Base-by-base conservation (phyloP, 2,329 filamentous ascomycete species). In the Curvularia sp. region DNA sequence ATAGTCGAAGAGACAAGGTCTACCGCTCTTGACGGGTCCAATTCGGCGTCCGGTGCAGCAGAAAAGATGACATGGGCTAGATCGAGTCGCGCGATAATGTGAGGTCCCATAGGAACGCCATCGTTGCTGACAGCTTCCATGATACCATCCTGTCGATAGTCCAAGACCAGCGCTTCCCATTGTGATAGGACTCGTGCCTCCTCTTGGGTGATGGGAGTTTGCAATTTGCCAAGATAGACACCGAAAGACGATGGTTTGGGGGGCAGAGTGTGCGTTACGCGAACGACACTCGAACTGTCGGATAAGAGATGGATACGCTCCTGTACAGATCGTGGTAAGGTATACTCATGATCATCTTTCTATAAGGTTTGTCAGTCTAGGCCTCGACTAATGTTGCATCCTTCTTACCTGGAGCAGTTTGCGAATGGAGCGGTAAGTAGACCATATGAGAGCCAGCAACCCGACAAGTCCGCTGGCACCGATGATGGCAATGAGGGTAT, bases 91-190 rank as follows among this genome's bases (percentile, higher is more conserved):
- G 68, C 73, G 42, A 77, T 74, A 42, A 76, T 66, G 32, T 74
- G 69, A 42, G 68, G 68, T 8, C 73, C 70, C 10, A 74, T 54
- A 5, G 61, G 51, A n/a, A 72, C 21, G 21, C 30, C 60, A 6
- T 67, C 62, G 47, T 73, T 56, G 45, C 66, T 63, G 47, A 77
- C 57, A 15, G 67, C 70, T 5, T 76, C 71, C 18, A 77, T 46
- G 4, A 77, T 63, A 0, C 74, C 74, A 15, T 67, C 61, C 43
- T 74, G 54, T 25, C 59, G 57, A 25, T 72, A 64, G 41, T 77
- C 74, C 47, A 77, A 47, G 3, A 77, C 67, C 21, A 76, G 48
- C 28, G 69, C 57, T 21, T 75, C 71, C 73, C 73, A 77, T 70
- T 69, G 68, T 25, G 68, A 63, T 7, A 77, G 50, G 52, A 71